Evolutionary conservation across 106 monocot species (phyloP), one percentile per base, ranked within the genome.

Genomic region (Dendrobium nobile): DNA sequence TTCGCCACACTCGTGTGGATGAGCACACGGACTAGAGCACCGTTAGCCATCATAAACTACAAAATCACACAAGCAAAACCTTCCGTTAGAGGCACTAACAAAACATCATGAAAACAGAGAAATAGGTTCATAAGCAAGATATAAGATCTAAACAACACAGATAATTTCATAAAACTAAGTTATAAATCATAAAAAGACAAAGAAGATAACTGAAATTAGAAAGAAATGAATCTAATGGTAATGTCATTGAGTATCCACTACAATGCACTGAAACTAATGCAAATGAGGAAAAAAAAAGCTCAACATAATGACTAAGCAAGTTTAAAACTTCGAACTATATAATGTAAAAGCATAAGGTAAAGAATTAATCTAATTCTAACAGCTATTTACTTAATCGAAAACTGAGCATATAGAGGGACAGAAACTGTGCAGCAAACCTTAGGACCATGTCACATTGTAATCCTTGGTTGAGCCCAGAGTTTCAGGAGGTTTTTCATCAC

Each of bases 31-130:
- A 96, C 93, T 10, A 96, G 85, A 82, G 89, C 77, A 75, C 96
- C 96, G 79, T 96, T 96, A 19, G 96, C 96, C 96, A 96, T 96
- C 96, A 96, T 96, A 77, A 96, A 96, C 96, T 92, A 90, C 45
- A 64, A 82, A 79, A 59, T 33, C 19, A 65, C 19, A 65, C 3
- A 26, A 19, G 40, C 6, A 41, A 27, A 47, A 20, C 10, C 76
- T 47, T 45, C 9, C 5, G 18, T 43, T 40, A 59, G 58, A 45
- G 9, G 6, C 45, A 45, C 9, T 58, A 58, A n/a, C n/a, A 55
- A 2, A 55, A 17, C 10, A 11, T 55, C 54, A 55, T 16, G 5
- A 58, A 58, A 58, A 58, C 17, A 18, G 0, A 4, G 58, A 58
- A 58, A 58, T 2, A 58, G 2, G 45, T 58, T 19, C 18, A 19